A percentile compares a stretch with the other conserved stretches of the same genome.
Conservation (phyloP, 805 yeast species). For the Ogataea allantospora region DNA sequence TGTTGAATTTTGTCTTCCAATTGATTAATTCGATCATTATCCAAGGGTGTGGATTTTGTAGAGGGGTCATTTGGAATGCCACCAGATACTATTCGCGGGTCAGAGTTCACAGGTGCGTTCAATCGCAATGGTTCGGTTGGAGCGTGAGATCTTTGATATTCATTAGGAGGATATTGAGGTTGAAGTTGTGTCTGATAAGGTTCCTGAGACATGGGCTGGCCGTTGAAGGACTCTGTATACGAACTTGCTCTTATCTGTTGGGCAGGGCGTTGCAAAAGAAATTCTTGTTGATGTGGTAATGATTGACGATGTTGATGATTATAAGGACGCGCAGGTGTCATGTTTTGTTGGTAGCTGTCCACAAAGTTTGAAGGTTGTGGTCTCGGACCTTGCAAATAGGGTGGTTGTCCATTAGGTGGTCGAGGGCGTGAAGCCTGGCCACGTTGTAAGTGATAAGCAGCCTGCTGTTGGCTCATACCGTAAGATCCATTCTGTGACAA, state of each 20-base stretch:
- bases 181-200: neutral
- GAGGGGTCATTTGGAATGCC: neutral
- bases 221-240: neutral
- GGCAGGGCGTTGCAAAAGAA: conserved; percentile 1
- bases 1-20: conserved; percentile 34
- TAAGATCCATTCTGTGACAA: conserved; percentile 10
- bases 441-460: conserved; percentile 7
- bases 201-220: too few relatives aligned
- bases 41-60: conserved; percentile 3
- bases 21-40: conserved; percentile 26
- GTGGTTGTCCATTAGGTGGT: conserved; percentile 1
- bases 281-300: conserved; percentile 6
- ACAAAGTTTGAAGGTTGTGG: conserved; percentile 3
- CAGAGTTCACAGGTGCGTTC: neutral
- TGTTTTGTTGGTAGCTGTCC: neutral
- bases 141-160: conserved; percentile 1
- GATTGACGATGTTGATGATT: conserved; percentile 8
- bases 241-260: conserved; percentile 4
- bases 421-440: conserved; percentile 1
- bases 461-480: conserved; percentile 5
- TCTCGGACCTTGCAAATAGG: conserved; percentile 7
- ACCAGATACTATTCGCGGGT: neutral
- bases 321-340: conserved; percentile 3
- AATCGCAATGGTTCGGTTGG: conserved; percentile 8
- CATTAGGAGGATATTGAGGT: conserved; percentile 1